Conservation (phyloP, 495 filamentous ascomycete genomes). For the Diplogelasinospora grovesii region DNA sequence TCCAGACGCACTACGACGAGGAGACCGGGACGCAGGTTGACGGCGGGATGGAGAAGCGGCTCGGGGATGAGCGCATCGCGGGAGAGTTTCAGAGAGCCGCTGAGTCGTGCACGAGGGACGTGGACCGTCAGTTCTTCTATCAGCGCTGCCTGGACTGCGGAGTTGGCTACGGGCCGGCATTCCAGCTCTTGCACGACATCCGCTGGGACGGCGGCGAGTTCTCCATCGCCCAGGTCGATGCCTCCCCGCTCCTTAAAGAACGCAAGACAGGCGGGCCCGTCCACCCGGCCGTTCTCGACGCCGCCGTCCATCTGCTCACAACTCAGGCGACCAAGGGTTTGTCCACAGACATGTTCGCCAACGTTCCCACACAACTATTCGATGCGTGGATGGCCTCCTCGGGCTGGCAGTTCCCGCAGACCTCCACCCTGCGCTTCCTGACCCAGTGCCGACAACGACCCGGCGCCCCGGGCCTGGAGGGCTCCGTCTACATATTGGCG, state of each 20-base stretch:
- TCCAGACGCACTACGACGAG: slow-evolving; percentile 26
- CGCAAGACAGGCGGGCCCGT: slow-evolving; percentile 23
- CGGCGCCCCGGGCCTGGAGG: not conserved
- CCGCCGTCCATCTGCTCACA: slow-evolving; percentile 27
- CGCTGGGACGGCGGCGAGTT: slow-evolving; percentile 18
- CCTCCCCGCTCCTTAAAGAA: slow-evolving; percentile 5
- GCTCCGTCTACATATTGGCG: slow-evolving; percentile 17
- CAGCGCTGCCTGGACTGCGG: slow-evolving; percentile 17
- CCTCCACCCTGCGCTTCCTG: not conserved
- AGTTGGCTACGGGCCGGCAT: slow-evolving; percentile 20
- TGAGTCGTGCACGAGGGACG: slow-evolving; percentile 10
- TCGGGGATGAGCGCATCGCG: slow-evolving; percentile 2
- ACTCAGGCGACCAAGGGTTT: not conserved
- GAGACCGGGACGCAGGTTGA: slow-evolving; percentile 20
- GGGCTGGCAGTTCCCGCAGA: slow-evolving; percentile 20
- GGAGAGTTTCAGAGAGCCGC: not conserved
- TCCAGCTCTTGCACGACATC: slow-evolving; percentile 24
- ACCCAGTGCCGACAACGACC: not conserved
- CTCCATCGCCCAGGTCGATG: slow-evolving; percentile 16
- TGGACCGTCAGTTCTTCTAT: slow-evolving; percentile 24
- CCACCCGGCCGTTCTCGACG: slow-evolving; percentile 36
- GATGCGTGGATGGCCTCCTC: slow-evolving; percentile 23
- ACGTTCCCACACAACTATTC: slow-evolving; percentile 18
- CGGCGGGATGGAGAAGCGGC: slow-evolving; percentile 5
- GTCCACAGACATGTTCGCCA: too few species aligned